phyloP scores from a whole-genome alignment of 495 filamentous ascomycete genomes.

The Trichoderma orchidacearum region DNA sequence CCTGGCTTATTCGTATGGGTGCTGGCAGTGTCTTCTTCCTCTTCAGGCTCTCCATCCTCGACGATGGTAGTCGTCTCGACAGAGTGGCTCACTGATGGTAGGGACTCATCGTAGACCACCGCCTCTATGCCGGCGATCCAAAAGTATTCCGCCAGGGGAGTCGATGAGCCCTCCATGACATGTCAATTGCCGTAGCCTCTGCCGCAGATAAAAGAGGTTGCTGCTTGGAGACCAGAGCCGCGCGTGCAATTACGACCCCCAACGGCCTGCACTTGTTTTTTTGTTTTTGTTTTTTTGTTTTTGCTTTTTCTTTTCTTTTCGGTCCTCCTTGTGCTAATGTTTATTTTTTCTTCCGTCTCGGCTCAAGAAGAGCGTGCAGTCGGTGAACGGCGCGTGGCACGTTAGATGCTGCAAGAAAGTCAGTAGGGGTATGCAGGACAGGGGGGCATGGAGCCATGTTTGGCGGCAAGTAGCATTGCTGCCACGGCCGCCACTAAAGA shows the following conservation, averaged over 20 bases:
- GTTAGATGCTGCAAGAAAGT: neutral
- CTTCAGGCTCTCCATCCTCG: constrained; percentile 60
- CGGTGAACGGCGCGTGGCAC: constrained; percentile 1
- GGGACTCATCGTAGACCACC: constrained; percentile 41
- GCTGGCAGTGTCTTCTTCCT: constrained; percentile 24
- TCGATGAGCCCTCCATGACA: constrained; percentile 48
- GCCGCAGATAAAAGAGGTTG: neutral
- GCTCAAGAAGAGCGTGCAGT: neutral
- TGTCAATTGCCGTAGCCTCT: constrained; percentile 15
- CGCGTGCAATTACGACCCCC: neutral
- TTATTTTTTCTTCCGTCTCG: neutral
- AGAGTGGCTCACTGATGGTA: constrained; percentile 13
- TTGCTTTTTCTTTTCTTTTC: neutral
- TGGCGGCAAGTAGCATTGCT: neutral
- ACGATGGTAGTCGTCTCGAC: constrained; percentile 62
- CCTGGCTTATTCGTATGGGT: constrained; percentile 30
- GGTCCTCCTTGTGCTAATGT: neutral
- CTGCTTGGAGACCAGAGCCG: neutral
- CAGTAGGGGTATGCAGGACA: neutral
- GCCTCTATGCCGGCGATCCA: constrained; percentile 94
- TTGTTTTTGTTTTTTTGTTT: neutral
- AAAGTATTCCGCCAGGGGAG: constrained; percentile 94
- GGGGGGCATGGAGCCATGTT: neutral
- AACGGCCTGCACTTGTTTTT: neutral
- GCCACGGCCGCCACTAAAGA: neutral